A percentile compares a stretch with the other conserved stretches of the same genome.
phyloP scores from a whole-genome alignment of 441 rosid species.

The Viola pubescens region DNA sequence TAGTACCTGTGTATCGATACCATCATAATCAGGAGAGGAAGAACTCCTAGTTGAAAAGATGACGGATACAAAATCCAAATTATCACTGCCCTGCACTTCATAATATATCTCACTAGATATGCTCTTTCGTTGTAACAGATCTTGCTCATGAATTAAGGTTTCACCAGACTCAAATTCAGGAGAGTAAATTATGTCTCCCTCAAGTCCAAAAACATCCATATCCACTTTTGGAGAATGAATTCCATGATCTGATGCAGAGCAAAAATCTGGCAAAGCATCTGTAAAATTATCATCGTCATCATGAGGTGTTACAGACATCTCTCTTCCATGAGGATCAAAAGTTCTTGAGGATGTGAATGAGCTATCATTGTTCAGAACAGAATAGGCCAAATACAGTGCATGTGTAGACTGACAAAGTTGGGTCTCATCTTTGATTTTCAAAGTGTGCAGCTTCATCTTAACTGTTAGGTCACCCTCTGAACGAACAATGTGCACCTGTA shows the following conservation, averaged over 20 bases:
- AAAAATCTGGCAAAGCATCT: slow-evolving; percentile 92
- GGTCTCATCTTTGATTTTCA: slow-evolving; percentile 92
- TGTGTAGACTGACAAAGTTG: slow-evolving; percentile 52
- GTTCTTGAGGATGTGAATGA: slow-evolving; percentile 29
- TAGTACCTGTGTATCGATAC: slow-evolving; percentile 86
- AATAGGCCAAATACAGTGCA: slow-evolving; percentile 71
- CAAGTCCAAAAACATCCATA: slow-evolving; percentile 35
- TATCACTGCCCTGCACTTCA: slow-evolving; percentile 78
- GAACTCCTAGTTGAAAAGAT: slow-evolving; percentile 70
- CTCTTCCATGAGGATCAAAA: slow-evolving; percentile 36
- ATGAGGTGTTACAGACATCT: slow-evolving; percentile 28
- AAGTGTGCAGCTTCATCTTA: slow-evolving; percentile 84
- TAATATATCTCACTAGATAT: slow-evolving; percentile 68
- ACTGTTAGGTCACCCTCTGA: slow-evolving; percentile 65
- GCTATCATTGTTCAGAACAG: slow-evolving; percentile 66
- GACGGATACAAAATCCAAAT: slow-evolving; percentile 83
- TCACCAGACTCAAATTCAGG: slow-evolving; percentile 49
- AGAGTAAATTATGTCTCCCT: slow-evolving; percentile 32
- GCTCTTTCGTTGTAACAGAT: slow-evolving; percentile 44
- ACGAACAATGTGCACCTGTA: slow-evolving; percentile 72
- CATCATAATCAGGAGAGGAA: slow-evolving; percentile 78
- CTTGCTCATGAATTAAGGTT: slow-evolving; percentile 42
- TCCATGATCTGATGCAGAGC: slow-evolving; percentile 52
- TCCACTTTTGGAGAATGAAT: slow-evolving; percentile 41
- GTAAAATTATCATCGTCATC: slow-evolving; percentile 89